Evolutionary conservation across 2,329 filamentous ascomycete species (phyloP).

Genomic region (Xylariomycetidae sp.): DNA sequence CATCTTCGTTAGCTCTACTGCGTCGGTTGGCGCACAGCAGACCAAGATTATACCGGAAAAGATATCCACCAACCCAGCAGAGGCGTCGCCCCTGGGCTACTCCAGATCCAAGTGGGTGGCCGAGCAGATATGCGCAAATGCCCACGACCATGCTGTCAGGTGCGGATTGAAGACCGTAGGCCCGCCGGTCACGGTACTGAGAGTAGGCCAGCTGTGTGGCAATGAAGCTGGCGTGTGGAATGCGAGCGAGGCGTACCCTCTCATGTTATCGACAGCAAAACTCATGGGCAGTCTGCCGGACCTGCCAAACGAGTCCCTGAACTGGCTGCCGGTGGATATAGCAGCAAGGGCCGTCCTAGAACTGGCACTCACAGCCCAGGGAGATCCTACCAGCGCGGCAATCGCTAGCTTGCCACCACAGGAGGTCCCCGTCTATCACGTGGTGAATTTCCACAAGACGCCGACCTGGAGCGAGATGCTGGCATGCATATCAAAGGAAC

Average conservation of each 20-base stretch:
- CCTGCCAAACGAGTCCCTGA: constrained; percentile 31
- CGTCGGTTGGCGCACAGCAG: constrained; percentile 9
- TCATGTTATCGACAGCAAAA: constrained; percentile 39
- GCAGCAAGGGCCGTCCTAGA: constrained; percentile 38
- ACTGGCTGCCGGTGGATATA: constrained; percentile 43
- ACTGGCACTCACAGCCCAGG: constrained; percentile 20
- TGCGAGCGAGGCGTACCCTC: constrained; percentile 41
- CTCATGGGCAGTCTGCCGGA: constrained; percentile 34
- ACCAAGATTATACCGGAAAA: constrained; percentile 33
- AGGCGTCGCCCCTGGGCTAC: constrained; percentile 48
- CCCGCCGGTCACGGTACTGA: constrained; percentile 33
- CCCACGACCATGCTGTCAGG: constrained; percentile 17
- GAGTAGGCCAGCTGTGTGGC: constrained; percentile 43
- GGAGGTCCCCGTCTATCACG: constrained; percentile 44
- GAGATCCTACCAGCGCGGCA: constrained; percentile 21
- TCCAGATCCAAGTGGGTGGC: constrained; percentile 55
- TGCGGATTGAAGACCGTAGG: constrained; percentile 5
- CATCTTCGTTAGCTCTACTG: constrained; percentile 23
- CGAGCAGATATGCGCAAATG: constrained; percentile 45
- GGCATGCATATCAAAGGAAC: constrained; percentile 32
- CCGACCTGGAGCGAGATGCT: constrained; percentile 43
- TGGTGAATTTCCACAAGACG: constrained; percentile 39
- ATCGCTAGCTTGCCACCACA: no score
- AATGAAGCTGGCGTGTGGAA: constrained; percentile 40
- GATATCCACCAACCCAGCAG: constrained; percentile 33